Base-by-base conservation (phyloP, 2,329 filamentous ascomycete genomes). In the Phialophora tarda region DNA sequence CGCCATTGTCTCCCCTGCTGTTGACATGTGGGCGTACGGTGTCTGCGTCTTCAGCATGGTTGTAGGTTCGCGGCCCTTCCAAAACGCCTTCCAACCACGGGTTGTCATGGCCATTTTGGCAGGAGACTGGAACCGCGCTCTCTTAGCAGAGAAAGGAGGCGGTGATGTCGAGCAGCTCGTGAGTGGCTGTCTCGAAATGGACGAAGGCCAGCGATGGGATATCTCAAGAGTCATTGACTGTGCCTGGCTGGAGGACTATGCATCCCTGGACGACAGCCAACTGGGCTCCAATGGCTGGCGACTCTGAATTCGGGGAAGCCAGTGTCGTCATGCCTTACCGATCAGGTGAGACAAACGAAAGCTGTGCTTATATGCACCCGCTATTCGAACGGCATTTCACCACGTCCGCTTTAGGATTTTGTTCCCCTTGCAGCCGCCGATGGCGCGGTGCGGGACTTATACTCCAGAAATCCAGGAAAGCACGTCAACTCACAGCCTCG, bases 21-120 rank as follows among this genome's bases (percentile, higher is more conserved):
- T 87, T 24, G 88, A 90, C 73, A 82, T 90, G 1, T 90, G 88
- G 88, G 87, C 88, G 1, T 88, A 86, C 71, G 88, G 88, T 4
- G 86, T 89, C 8, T 84, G 88, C 11, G 78, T 88, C 3, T 90
- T 85, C 72, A 82, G 86, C 1, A 77, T 89, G 26, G 77, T 89
- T 26, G 86, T 86, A 0, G 87, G 87, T 17, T 82, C 82, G 4
- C 80, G 89, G 5, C 88, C 88, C 0, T 90, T 90, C 77, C 82
- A 85, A 57, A 85, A 89, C 71, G 75, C 82, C 0, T 85, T 90
- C 69, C 80, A 85, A 54, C 83, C 85, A 55, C 85, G 84, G 64
- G 82, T 88, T 3, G 83, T 84, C 63, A 81, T 83, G 67, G 84
- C 86, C 71, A 90, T 90, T 65, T 75, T 85, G 32, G 81, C 80